phyloP scores from a whole-genome alignment of 2,329 filamentous ascomycete genomes.

The Alternaria infectoria region DNA sequence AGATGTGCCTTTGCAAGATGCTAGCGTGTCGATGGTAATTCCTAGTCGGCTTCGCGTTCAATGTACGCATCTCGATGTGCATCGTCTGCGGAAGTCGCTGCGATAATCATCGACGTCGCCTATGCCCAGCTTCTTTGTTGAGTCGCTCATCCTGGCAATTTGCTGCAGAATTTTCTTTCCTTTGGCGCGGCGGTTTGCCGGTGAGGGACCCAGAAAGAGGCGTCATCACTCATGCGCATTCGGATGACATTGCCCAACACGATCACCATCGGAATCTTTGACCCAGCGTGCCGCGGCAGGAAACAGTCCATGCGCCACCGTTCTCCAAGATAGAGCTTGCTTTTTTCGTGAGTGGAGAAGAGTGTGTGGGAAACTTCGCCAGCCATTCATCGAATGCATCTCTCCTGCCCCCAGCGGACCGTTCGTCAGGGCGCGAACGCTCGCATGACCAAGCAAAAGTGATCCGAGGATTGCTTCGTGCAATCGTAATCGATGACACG shows the following conservation, averaged over 20 bases:
- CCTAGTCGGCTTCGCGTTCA: not conserved
- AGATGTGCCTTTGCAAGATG: constrained; percentile 25
- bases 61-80: not conserved
- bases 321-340: not conserved
- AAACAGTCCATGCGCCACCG: not conserved
- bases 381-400: not conserved
- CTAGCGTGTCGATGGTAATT: constrained; percentile 19
- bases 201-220: not conserved
- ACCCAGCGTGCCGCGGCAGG: not conserved
- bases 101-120: not conserved
- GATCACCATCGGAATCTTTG: not conserved
- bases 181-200: constrained; percentile 14
- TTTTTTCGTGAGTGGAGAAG: not conserved
- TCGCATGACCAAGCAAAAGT: constrained; percentile 24
- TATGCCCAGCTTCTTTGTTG: constrained; percentile 8
- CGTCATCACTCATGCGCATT: constrained; percentile 10
- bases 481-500: constrained; percentile 15
- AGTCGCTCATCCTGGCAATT: constrained; percentile 4
- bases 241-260: constrained; percentile 11
- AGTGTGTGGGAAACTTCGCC: not conserved
- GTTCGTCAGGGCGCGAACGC: constrained; percentile 9
- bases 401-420: not conserved
- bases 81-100: not conserved
- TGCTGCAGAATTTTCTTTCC: constrained; percentile 10
- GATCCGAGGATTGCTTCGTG: constrained; percentile 14